These are phyloP conservation scores for Celoporthe dispersa DNA, from an alignment of 2,329 filamentous ascomycete species.

Conservation along the genomic window DNA sequence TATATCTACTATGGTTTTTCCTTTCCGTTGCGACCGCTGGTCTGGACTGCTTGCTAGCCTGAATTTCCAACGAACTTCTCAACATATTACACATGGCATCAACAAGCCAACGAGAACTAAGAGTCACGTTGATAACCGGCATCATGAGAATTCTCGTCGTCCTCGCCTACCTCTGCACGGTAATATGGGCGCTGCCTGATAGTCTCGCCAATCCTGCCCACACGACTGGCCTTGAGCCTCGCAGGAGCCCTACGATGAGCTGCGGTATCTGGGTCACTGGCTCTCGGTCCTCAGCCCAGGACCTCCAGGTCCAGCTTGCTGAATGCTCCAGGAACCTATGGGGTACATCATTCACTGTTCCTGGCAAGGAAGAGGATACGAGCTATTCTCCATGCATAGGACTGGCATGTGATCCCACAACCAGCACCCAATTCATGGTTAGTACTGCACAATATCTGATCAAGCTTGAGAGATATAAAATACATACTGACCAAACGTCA, in stretches of 20 bases:
- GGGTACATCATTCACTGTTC: background rate
- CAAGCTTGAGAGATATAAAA: too few species aligned
- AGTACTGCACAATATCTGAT: background rate
- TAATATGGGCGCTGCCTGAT: background rate
- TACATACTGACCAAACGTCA: background rate
- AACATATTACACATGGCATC: background rate
- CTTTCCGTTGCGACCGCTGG: too few species aligned
- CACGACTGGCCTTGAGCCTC: background rate
- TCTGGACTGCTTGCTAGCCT: too few species aligned
- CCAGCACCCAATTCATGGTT: slow-evolving; percentile 1
- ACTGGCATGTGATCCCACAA: slow-evolving; percentile 5
- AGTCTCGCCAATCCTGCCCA: background rate
- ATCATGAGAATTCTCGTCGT: background rate
- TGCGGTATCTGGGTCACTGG: background rate
- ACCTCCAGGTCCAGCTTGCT: background rate
- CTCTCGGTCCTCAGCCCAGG: background rate
- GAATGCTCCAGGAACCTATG: background rate
- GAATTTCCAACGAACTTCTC: too few species aligned
- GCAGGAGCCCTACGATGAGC: background rate
- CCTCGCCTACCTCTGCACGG: background rate
- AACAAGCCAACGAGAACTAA: background rate
- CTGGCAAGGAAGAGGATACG: background rate
- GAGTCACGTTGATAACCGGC: background rate
- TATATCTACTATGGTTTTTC: too few species aligned
- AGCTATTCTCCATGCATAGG: slow-evolving; percentile 13